A percentile compares a stretch with the other conserved stretches of the same genome.
These are phyloP conservation scores for Daphne laureola DNA, from an alignment of 441 rosid genomes.

Conservation along the genomic window DNA sequence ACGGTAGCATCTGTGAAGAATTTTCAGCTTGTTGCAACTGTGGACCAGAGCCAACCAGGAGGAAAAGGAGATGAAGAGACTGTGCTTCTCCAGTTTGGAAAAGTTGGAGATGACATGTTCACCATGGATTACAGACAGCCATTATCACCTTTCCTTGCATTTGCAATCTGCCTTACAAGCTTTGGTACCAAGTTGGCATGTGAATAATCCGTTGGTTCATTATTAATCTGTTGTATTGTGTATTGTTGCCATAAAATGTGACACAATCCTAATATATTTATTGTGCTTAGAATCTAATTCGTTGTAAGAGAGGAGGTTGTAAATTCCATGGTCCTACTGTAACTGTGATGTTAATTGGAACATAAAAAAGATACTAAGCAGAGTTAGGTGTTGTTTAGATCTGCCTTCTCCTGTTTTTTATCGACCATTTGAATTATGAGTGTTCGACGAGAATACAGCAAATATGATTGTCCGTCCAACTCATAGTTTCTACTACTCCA, in stretches of 20 bases:
- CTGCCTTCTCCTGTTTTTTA: too few relatives aligned
- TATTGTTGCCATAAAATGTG: conserved; percentile 7
- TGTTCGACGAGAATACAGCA: too few relatives aligned
- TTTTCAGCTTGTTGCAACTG: conserved; percentile 70
- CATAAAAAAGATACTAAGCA: too few relatives aligned
- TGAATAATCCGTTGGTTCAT: conserved; percentile 35
- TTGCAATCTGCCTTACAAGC: conserved; percentile 89
- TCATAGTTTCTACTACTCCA: too few relatives aligned
- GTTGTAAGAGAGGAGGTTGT: conserved; percentile 15
- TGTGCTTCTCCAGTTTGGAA: conserved; percentile 81
- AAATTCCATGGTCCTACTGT: conserved; percentile 29
- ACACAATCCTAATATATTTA: conserved; percentile 15
- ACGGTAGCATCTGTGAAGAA: conserved; percentile 93
- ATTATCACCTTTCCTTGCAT: conserved; percentile 85
- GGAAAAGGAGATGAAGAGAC: conserved; percentile 85
- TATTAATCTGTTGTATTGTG: conserved; percentile 9
- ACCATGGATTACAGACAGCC: conserved; percentile 94
- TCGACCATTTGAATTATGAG: too few relatives aligned
- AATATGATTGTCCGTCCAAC: too few relatives aligned
- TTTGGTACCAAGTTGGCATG: conserved; percentile 93
- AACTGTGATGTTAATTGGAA: conserved; percentile 6
- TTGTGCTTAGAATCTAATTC: conserved; percentile 2
- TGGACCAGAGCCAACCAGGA: conserved; percentile 71
- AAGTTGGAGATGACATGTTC: conserved; percentile 76
- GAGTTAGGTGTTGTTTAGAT: too few relatives aligned